Conservation (phyloP, 2,329 filamentous ascomycete species). For the Colletotrichum somersetense region DNA sequence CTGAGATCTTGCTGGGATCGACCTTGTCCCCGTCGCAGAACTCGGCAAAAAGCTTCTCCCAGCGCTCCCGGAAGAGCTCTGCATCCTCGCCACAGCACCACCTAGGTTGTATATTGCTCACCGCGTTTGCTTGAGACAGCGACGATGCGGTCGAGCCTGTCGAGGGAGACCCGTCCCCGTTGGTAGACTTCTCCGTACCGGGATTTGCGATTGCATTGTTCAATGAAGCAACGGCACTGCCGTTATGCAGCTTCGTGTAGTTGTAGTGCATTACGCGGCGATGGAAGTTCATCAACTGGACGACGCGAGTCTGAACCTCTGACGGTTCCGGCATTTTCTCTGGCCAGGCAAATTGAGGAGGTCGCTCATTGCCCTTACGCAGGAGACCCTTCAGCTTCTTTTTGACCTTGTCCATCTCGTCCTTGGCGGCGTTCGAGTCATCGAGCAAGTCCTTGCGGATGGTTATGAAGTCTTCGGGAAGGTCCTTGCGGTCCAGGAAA, state of each 20-base stretch:
- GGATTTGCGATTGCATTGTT: conserved; percentile 68
- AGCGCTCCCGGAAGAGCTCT: conserved; percentile 93
- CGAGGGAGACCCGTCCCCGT: conserved; percentile 55
- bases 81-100: conserved; percentile 98
- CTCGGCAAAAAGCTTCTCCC: conserved; percentile 98
- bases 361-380: conserved; percentile 91
- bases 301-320: conserved; percentile 89
- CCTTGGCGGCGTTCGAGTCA: conserved; percentile 97
- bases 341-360: conserved; percentile 98
- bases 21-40: conserved; percentile 98
- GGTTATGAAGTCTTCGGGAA: conserved; percentile 87
- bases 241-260: conserved; percentile 81
- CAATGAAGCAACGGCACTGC: conserved; percentile 71
- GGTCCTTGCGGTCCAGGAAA: conserved; percentile 88
- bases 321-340: conserved; percentile 94
- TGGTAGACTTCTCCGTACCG: conserved; percentile 58
- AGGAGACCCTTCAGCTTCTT: conserved; percentile 97
- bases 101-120: conserved; percentile 82
- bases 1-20: conserved; percentile 97
- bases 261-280: conserved; percentile 95
- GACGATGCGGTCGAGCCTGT: conserved; percentile 59
- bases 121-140: conserved; percentile 71
- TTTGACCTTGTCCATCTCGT: conserved; percentile 99
- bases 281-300: conserved; percentile 98
- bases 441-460: conserved; percentile 95